Evolutionary conservation across 331 rosid genomes (phyloP), one percentile per base, ranked within the genome.

Genomic region (Pyrus hybrid): DNA sequence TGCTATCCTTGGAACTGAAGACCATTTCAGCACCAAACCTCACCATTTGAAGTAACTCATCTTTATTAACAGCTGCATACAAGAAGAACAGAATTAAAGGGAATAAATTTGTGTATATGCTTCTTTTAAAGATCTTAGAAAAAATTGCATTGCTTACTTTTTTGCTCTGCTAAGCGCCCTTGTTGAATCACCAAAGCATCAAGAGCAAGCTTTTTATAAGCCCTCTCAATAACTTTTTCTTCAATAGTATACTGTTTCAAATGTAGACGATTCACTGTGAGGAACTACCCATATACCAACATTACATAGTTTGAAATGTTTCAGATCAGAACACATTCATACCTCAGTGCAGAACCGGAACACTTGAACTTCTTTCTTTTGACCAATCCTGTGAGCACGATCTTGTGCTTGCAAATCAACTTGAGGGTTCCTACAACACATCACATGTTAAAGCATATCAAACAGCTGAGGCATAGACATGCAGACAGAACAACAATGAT

Each of bases 1-100:
- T 95, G 83, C 92, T 90, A 78, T 95, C 99, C 88, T 92, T 92
- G 87, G 97, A 95, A 84, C 99, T 95, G 79, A 92, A 95, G 79
- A 95, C 97, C 99, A 95, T 95, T 86, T 95, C 99, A 75, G 99
- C 99, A 73, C 99, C 99, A 79, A 92, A 95, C 81, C 97, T 92
- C 87, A 94, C 99, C 99, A 94, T 94, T 78, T 94, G 97, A 83
- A 94, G 97, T 70, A 94, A 84, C 68, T 94, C 99, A 74, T 94
- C 99, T 80, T 94, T 94, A 85, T 94, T 94, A 45, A 94, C 99
- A 88, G 97, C 99, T 94, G 95, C 86, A 85, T 70, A 33, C 21
- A 26, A 33, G 7, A 45, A 62, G 7, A 45, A 62, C 13, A 35
- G 0, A 51, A 35, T 32, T 54, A 62, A 77, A 70, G 61, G 20